A percentile compares a stretch with the other conserved stretches of the same genome.
Evolutionary conservation across 2,329 filamentous ascomycete genomes (phyloP).

Genomic region (Penicillium sp.): DNA sequence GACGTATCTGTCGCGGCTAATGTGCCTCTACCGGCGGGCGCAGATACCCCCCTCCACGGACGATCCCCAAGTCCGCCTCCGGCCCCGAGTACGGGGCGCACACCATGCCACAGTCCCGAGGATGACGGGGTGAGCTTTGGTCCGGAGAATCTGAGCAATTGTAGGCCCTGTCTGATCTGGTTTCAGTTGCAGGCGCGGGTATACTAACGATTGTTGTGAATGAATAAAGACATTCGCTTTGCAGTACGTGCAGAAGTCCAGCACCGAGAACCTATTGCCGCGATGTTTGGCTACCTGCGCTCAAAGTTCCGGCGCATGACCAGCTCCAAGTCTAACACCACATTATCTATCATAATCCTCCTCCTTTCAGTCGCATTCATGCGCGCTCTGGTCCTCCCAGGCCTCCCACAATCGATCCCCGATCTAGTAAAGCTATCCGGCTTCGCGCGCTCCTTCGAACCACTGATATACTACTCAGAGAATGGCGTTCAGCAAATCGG

Average conservation of each 20-base stretch:
- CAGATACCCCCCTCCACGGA: slow-evolving; percentile 57
- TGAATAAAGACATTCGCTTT: slow-evolving; percentile 73
- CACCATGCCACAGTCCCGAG: slow-evolving; percentile 24
- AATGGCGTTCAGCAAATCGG: slow-evolving; percentile 81
- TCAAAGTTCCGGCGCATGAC: slow-evolving; percentile 60
- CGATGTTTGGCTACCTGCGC: slow-evolving; percentile 63
- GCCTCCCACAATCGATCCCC: slow-evolving; percentile 64
- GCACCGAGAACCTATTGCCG: slow-evolving; percentile 80
- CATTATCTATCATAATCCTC: slow-evolving; percentile 60
- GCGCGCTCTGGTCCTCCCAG: slow-evolving; percentile 67
- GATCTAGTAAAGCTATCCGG: slow-evolving; percentile 89
- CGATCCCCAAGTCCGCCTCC: slow-evolving; percentile 55
- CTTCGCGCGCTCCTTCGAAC: slow-evolving; percentile 87
- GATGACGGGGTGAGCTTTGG: slow-evolving; percentile 39
- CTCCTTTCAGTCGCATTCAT: slow-evolving; percentile 65
- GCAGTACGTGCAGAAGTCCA: slow-evolving; percentile 83
- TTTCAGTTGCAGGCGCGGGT: slow-evolving; percentile 26
- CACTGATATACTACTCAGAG: slow-evolving; percentile 91
- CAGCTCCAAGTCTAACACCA: slow-evolving; percentile 65
- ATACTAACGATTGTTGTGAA: slow-evolving; percentile 33
- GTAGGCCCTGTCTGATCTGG: slow-evolving; percentile 41
- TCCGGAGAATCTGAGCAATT: slow-evolving; percentile 48
- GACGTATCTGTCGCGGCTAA: slow-evolving; percentile 40
- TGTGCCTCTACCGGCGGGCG: slow-evolving; percentile 54
- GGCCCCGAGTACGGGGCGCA: slow-evolving; percentile 26